Base-by-base conservation (phyloP, 2,329 filamentous ascomycete species). In the Metarhizium brunneum region DNA sequence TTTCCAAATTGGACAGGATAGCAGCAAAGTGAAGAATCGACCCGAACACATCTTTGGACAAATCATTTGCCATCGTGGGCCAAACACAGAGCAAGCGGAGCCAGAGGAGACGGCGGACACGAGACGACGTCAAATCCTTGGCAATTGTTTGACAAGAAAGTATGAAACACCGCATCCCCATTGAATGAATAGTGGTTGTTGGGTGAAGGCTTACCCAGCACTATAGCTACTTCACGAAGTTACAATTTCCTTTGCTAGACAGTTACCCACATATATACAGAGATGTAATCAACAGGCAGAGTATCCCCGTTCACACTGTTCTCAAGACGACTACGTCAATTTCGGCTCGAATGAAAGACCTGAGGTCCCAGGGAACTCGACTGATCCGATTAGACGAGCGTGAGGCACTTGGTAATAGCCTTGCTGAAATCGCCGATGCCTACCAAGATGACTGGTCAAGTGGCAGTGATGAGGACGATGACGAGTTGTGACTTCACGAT, bases 371-470 rank as follows among this genome's bases (percentile, higher is more conserved):
- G 13, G 84, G 87, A 13, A 73, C 80, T 16, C 80, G 85, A 58
- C 77, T 82, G 11, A 76, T 92, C 16, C 76, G 78, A 0, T 63
- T 92, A 3, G 90, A 95, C 57, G 92, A 97, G 65, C 81, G 92
- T 47, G 94, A 99, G 71, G 77, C 78, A 2, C 76, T 97, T n/a
- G 82, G 84, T 49, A 94, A 95, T 65, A 85, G 87, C 13, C 76
- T 99, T 43, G 84, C 87, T 29, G 86, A 88, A 57, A 85, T 97
- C 64, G 86, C 87, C 1, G 92, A 96, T 65, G 88, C 88, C 57
- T 97, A 96, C 68, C 85, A 90, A 62, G 89, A 94, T 58, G 90
- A 90, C 1, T 96, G 90, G 88, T 85, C 84, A 13, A 90, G 87
- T 64, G 90, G 85, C 29, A 86, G 83, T 56, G 87, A 89, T 62